Base-by-base conservation (phyloP, 306 rosid genomes). In the Comarum palustre region DNA sequence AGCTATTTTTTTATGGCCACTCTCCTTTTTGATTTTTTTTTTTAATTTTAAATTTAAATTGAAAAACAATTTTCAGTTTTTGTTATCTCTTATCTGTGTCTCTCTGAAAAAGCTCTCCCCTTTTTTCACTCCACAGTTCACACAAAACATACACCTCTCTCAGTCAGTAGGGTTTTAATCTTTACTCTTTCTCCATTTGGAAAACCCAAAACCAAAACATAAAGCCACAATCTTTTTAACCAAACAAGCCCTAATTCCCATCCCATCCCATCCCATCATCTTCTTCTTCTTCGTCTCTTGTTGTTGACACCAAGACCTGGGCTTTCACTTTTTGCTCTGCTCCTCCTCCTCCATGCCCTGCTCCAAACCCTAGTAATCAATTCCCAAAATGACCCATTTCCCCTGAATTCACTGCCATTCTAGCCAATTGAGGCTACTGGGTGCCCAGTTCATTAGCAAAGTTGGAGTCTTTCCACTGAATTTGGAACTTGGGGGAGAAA, bases 351-450 rank as follows among this genome's bases (percentile, higher is more conserved):
- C 60, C 54, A 17, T 48, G 57, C 57, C 57, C 57, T 63, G 87
- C 84, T 72, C 55, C 82, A 77, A 78, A 77, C 84, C 86, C 88
- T 87, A 82, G 80, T 72, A 69, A 57, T 45, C 72, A 73, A 12
- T 57, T 70, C 46, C 16, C 27, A 63, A 57, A 24, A 78, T 84
- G 85, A 64, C 84, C 77, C 75, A 69, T 80, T 87, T 75, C 34
- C n/a, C 38, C 83, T 87, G 79, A 86, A 75, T 86, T 85, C 81
- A 14, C 78, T 69, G 55, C 86, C 80, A 78, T 87, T 85, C 79
- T 83, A 50, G 75, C 68, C 72, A 45, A 11, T 64, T 79, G 48
- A 25, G 57, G 71, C 70, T 45, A 79, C 78, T 69, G 81, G 85
- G 89, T 82, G 71, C 65, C 59, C 60, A 60, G 7, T 42, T 65